phyloP scores from a whole-genome alignment of 2,329 filamentous ascomycete species.

The Trichoderma sp. region DNA sequence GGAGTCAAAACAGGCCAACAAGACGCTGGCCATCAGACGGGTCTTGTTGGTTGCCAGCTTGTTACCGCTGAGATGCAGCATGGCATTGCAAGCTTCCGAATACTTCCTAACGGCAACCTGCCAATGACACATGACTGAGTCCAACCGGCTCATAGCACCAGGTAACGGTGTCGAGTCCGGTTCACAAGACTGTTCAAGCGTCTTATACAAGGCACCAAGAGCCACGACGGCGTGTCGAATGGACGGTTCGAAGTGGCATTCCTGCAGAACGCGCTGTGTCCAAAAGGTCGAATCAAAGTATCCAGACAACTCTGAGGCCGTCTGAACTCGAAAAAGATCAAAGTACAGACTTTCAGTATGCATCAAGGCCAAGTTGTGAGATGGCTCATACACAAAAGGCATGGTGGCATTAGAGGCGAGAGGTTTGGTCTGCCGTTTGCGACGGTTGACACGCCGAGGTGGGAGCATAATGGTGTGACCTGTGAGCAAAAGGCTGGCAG shows the following conservation, averaged over 20 bases:
- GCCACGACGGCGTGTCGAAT: slow-evolving; percentile 68
- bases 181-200: slow-evolving; percentile 59
- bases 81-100: slow-evolving; percentile 54
- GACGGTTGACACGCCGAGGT: slow-evolving; percentile 35
- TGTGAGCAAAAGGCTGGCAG: slow-evolving; percentile 17
- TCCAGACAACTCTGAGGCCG: slow-evolving; percentile 63
- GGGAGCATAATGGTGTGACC: slow-evolving; percentile 31
- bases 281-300: slow-evolving; percentile 69
- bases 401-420: slow-evolving; percentile 25
- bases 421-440: slow-evolving; percentile 16
- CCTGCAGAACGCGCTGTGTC: slow-evolving; percentile 62
- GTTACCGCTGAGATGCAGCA: slow-evolving; percentile 47
- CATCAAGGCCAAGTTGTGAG: slow-evolving; percentile 48
- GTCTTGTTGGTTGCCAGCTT: slow-evolving; percentile 52
- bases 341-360: slow-evolving; percentile 61
- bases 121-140: slow-evolving; percentile 53
- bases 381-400: slow-evolving; percentile 45
- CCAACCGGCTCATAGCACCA: slow-evolving; percentile 30
- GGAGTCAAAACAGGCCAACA: slow-evolving; percentile 69
- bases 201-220: slow-evolving; percentile 67
- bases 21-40: slow-evolving; percentile 63
- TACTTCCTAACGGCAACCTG: slow-evolving; percentile 63
- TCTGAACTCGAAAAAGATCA: slow-evolving; percentile 61
- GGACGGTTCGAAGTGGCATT: slow-evolving; percentile 61
- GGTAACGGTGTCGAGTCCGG: slow-evolving; percentile 41